Conservation (phyloP, 2,329 filamentous ascomycete genomes). For the Calonectria fujianensis region DNA sequence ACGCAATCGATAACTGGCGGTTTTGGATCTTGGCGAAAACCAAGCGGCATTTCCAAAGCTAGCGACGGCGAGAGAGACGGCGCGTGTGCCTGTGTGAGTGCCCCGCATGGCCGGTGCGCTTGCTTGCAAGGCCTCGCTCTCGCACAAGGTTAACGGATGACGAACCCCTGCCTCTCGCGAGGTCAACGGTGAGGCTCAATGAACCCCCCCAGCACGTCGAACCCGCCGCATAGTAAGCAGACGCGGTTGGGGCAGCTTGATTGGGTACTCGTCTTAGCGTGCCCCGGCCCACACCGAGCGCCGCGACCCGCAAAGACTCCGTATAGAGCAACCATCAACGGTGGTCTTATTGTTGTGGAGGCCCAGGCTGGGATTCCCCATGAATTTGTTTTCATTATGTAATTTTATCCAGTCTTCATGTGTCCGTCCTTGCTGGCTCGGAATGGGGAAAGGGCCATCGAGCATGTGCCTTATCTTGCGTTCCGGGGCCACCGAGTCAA, state of each 20-base stretch:
- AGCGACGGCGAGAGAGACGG: not conserved
- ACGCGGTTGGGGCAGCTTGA: not conserved
- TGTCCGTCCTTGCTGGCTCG: not conserved
- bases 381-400: slow-evolving; percentile 29
- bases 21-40: slow-evolving; percentile 10
- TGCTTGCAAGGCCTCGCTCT: not conserved
- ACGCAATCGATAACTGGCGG: not conserved
- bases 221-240: not conserved
- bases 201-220: too few relatives aligned
- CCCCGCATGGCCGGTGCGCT: slow-evolving; percentile 9
- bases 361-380: slow-evolving; percentile 22
- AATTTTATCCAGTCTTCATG: slow-evolving; percentile 14
- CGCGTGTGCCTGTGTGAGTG: not conserved
- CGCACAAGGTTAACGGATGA: slow-evolving; percentile 9
- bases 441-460: not conserved
- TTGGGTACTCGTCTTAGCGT: not conserved
- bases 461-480: slow-evolving; percentile 21
- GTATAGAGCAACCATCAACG: slow-evolving; percentile 22
- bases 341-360: slow-evolving; percentile 25
- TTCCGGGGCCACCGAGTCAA: slow-evolving; percentile 22
- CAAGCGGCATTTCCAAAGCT: not conserved
- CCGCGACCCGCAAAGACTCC: not conserved
- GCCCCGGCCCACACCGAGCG: slow-evolving; percentile 14
- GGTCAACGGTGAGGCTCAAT: slow-evolving; percentile 16
- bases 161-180: not conserved